phyloP scores from a whole-genome alignment of 352 stramenopile species.

The Pythium apleroticum region DNA sequence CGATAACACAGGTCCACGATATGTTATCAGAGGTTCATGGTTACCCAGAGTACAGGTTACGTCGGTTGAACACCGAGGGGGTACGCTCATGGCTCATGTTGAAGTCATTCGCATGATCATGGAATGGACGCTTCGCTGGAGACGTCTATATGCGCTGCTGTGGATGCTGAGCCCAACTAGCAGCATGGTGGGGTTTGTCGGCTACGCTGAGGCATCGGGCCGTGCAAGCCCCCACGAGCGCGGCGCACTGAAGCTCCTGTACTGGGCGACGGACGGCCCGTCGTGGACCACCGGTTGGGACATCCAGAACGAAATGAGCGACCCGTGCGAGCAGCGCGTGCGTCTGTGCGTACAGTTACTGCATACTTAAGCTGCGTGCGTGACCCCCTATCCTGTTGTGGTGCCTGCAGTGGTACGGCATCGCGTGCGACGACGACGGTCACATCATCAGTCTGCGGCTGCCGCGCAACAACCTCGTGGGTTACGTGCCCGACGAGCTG shows the following conservation, averaged over 20 bases:
- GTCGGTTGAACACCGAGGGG: neutral
- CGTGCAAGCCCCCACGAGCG: slow-evolving; percentile 41
- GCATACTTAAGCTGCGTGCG: too few relatives aligned
- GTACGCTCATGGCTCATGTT: neutral
- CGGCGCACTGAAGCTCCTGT: slow-evolving; percentile 66
- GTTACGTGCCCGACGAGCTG: slow-evolving; percentile 54
- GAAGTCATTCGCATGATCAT: neutral
- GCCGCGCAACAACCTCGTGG: slow-evolving; percentile 62
- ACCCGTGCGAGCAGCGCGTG: slow-evolving; percentile 58
- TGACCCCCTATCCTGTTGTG: too few relatives aligned
- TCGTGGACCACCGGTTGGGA: slow-evolving; percentile 52
- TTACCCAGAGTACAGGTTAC: neutral
- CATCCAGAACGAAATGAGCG: slow-evolving; percentile 64
- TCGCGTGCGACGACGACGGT: slow-evolving; percentile 49
- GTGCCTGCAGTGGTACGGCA: slow-evolving; percentile 56
- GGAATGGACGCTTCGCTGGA: slow-evolving; percentile 1
- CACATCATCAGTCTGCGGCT: slow-evolving; percentile 62
- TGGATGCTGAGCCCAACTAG: neutral
- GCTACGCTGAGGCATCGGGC: neutral
- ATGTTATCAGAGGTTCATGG: neutral
- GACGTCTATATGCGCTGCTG: slow-evolving; percentile 1
- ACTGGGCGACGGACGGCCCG: slow-evolving; percentile 58
- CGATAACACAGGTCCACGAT: neutral
- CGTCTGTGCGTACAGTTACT: slow-evolving; percentile 10
- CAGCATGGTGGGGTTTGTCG: neutral